Evolutionary conservation across 306 rosid genomes (phyloP), one percentile per base, ranked within the genome.

Genomic region (Delonix regia): DNA sequence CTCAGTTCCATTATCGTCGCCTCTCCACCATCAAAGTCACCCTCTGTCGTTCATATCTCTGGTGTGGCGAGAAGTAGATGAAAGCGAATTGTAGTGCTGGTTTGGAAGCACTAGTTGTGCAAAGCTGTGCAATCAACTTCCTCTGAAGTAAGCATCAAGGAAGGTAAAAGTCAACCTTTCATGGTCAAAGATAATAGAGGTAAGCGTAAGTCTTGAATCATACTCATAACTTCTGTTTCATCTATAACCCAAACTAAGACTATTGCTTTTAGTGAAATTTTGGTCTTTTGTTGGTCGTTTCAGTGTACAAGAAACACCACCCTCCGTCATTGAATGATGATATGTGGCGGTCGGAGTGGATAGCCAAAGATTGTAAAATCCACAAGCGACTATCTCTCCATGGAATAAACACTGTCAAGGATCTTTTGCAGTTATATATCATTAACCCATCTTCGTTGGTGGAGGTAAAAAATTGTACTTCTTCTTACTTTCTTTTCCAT

Each of bases 291-390:
- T 71, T 49, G 69, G 41, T 82, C 69, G 6, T 72, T 85, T 34
- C 84, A 93, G 97, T 34, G 34, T 82, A 87, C 73, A 75, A 64
- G 87, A 93, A 93, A 27, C 91, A 86, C 73, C 18, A 71, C 75
- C 94, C 92, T 63, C 96, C 97, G 27, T 30, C 1, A 16, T 82
- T 86, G 85, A 24, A 70, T 0, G 97, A 92, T 42, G 85, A 87
- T 22, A 4, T 87, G 19, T 93, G 91, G 92, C 92, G 96, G 45
- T 83, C 90, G 87, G 75, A 60, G 81, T 81, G n/a, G 69, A 89
- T 93, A 38, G 80, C 86, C 1, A 86, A 81, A 75, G 84, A 72
- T 1, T 94, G 97, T 5, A 7, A 11, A 30, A 13, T 59, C 65
- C 88, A 81, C 65, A 63, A 30, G 67, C 74, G 69, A 53, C 85